These are phyloP conservation scores for Grammothele lineata DNA, from an alignment of 768 basidiomycete species.

Conservation along the genomic window DNA sequence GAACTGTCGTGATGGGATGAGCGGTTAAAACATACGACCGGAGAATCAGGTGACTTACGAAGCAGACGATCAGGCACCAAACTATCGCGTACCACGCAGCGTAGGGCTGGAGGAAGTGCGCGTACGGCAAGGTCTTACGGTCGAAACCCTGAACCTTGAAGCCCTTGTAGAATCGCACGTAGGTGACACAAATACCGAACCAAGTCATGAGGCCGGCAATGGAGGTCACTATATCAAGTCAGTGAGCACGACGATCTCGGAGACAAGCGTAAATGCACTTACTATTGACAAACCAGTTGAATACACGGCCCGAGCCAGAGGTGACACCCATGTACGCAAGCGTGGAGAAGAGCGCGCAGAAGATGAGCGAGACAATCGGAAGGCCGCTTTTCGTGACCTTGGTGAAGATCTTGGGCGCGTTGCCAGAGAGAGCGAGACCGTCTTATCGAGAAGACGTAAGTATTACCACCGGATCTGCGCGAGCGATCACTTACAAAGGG, in stretches of 20 bases:
- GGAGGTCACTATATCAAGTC: conserved; percentile 26
- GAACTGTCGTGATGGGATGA: conserved; percentile 31
- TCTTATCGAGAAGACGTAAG: conserved; percentile 42
- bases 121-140: conserved; percentile 67
- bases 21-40: conserved; percentile 21
- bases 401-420: conserved; percentile 79
- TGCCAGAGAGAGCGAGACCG: conserved; percentile 73
- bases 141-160: conserved; percentile 76
- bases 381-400: conserved; percentile 68
- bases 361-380: conserved; percentile 68
- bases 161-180: conserved; percentile 78
- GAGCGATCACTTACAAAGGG: conserved; percentile 78
- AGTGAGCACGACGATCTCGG: background rate
- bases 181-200: conserved; percentile 44
- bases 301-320: conserved; percentile 65
- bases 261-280: background rate
- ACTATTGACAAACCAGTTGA: conserved; percentile 72
- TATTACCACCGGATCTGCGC: background rate
- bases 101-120: conserved; percentile 62
- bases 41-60: too few relatives aligned
- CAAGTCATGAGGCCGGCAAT: conserved; percentile 44
- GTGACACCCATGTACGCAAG: conserved; percentile 83
- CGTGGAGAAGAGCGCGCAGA: conserved; percentile 59
- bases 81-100: conserved; percentile 54
- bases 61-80: conserved; percentile 44